Conservation (phyloP, 495 filamentous ascomycete species). For the Choiromyces venosus region DNA sequence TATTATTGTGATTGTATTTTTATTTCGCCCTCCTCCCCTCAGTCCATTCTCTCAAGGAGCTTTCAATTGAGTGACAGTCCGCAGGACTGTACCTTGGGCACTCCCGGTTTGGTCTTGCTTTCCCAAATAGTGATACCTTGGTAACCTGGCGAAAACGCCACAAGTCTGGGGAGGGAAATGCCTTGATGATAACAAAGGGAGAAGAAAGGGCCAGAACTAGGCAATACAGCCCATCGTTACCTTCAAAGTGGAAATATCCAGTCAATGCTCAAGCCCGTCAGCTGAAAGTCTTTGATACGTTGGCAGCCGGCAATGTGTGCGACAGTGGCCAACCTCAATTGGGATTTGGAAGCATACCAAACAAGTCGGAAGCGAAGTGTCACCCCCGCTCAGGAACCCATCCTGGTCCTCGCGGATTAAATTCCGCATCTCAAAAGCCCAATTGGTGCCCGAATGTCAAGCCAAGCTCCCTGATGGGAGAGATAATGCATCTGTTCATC, state of each 20-base stretch:
- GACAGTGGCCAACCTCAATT: not conserved
- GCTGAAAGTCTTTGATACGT: constrained; percentile 11
- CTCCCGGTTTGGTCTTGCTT: not conserved
- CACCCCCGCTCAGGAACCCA: not conserved
- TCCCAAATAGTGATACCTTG: not conserved
- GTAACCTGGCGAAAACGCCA: constrained; percentile 1
- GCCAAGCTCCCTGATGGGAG: not conserved
- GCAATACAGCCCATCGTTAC: not conserved
- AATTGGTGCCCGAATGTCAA: not conserved
- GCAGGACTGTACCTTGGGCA: not conserved
- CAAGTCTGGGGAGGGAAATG: not conserved
- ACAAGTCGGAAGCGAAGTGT: not conserved
- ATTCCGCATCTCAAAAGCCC: not conserved
- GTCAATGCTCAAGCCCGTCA: not conserved
- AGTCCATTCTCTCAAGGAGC: not conserved
- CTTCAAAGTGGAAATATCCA: not conserved
- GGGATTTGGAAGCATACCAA: not conserved
- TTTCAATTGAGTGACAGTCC: not conserved
- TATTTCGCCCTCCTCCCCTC: not conserved
- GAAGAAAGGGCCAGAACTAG: not conserved
- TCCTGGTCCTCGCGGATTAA: not conserved
- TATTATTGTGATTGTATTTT: not conserved
- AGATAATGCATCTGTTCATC: not conserved
- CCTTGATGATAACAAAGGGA: constrained; percentile 3
- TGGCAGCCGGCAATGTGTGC: constrained; percentile 10